A percentile compares a stretch with the other conserved stretches of the same genome.
These are phyloP conservation scores for Collybia nuda DNA, from an alignment of 768 basidiomycete genomes.

Conservation along the genomic window DNA sequence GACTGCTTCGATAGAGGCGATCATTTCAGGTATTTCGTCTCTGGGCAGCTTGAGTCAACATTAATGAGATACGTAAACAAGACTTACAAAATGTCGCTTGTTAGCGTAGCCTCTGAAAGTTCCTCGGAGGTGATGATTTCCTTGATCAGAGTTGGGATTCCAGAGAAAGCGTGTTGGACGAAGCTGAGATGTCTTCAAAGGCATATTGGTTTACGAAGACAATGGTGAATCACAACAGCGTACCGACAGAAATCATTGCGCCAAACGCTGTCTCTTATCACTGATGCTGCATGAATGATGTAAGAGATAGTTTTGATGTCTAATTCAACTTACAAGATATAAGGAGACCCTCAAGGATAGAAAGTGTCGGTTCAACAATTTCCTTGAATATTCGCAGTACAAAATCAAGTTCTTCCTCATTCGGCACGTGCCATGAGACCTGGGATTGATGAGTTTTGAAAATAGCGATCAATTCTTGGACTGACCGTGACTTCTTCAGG, in stretches of 20 bases:
- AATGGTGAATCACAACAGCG: conserved; percentile 14
- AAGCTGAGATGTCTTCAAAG: conserved; percentile 58
- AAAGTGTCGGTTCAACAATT: conserved; percentile 63
- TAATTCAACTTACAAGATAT: conserved; percentile 39
- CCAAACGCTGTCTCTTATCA: conserved; percentile 58
- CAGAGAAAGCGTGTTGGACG: conserved; percentile 73
- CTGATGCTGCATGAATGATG: conserved; percentile 20
- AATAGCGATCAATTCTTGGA: neutral
- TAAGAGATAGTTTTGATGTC: conserved; percentile 22
- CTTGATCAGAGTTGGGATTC: conserved; percentile 66
- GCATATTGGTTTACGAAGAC: neutral
- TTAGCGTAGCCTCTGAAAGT: conserved; percentile 36
- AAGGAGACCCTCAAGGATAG: conserved; percentile 55
- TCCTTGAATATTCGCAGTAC: conserved; percentile 67
- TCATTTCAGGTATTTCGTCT: conserved; percentile 77
- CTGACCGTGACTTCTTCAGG: conserved; percentile 68
- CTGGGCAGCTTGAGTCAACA: conserved; percentile 30
- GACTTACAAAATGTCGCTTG: conserved; percentile 70
- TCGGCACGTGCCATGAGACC: conserved; percentile 81
- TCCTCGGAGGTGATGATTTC: conserved; percentile 54
- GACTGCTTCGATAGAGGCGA: conserved; percentile 60
- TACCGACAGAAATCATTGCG: conserved; percentile 85
- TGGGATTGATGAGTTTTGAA: conserved; percentile 20
- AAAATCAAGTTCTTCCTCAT: conserved; percentile 70
- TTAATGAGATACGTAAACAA: neutral